Evolutionary conservation across 164 flowering plant species (phyloP), one percentile per base, ranked within the genome.

Genomic region (Echeveria elegans): DNA sequence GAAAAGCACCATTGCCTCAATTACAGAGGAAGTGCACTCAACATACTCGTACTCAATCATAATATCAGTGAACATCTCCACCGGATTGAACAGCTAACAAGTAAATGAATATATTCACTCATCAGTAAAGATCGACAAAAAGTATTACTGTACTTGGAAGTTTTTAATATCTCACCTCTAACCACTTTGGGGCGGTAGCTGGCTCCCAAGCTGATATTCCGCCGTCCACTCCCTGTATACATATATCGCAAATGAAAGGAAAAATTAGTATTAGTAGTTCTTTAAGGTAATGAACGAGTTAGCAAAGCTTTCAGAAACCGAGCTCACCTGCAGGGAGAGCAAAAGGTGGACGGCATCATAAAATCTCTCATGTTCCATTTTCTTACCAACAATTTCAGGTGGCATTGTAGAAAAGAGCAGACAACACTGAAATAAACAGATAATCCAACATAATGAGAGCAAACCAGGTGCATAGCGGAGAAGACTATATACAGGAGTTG

Each of bases 151-250:
- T 21, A 48, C 21, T 48, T 48, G 16, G 53, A 21, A 48, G 53
- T 21, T 15, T 21, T 21, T 48, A 21, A 18, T 15, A 21, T 18
- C 21, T 48, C n/a, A n/a, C n/a, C n/a, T n/a, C n/a, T n/a, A n/a
- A n/a, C n/a, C n/a, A n/a, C n/a, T n/a, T n/a, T n/a, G n/a, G n/a
- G n/a, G n/a, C n/a, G n/a, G n/a, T n/a, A n/a, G n/a, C n/a, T n/a
- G n/a, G n/a, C n/a, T n/a, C 53, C 53, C 53, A 48, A 48, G 53
- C 53, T 15, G 53, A 18, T 21, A 48, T 48, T 48, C 53, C 53
- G 16, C 53, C 53, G 21, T 48, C 21, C 5, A 15, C 21, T 15
- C 53, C 21, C 53, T 48, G 5, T 48, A n/a, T n/a, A n/a, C n/a
- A n/a, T n/a, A n/a, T n/a, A n/a, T n/a, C n/a, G n/a, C n/a, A n/a